Conservation (phyloP, 2,329 filamentous ascomycete species). For the Myriosclerotinia scirpicola region DNA sequence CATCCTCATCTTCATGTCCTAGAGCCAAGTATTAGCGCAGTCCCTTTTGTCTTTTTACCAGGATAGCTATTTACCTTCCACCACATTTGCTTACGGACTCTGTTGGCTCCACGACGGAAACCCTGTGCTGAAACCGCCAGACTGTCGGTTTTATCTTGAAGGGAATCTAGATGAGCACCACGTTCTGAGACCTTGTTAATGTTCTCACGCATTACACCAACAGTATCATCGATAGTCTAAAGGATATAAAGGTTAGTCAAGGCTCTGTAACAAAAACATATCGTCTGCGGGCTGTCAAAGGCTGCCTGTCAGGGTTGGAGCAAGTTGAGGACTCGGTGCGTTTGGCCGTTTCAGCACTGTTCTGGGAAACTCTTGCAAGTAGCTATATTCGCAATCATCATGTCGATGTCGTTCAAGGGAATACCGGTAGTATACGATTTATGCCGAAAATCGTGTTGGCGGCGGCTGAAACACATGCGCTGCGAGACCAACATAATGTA, state of each 20-base stretch:
- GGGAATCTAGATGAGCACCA: slow-evolving; percentile 81
- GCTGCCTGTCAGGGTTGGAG: neutral
- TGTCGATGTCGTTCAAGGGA: neutral
- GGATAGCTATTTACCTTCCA: slow-evolving; percentile 21
- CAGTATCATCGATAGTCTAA: slow-evolving; percentile 96
- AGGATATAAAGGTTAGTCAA: slow-evolving; percentile 29
- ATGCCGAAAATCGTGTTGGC: neutral
- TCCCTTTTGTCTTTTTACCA: neutral
- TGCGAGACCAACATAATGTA: slow-evolving; percentile 22
- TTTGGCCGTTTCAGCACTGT: neutral
- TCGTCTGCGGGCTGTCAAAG: slow-evolving; percentile 3
- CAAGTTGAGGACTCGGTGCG: neutral
- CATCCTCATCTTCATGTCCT: slow-evolving; percentile 85
- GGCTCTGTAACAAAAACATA: slow-evolving; percentile 14
- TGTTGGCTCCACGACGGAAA: slow-evolving; percentile 94
- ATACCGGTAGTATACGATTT: too few species aligned
- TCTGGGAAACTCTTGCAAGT: neutral
- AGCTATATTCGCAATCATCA: neutral
- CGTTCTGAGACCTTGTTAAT: slow-evolving; percentile 95
- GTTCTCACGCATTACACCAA: slow-evolving; percentile 94
- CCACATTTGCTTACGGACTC: slow-evolving; percentile 96
- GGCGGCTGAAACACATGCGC: slow-evolving; percentile 30
- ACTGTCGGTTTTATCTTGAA: slow-evolving; percentile 94
- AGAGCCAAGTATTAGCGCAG: slow-evolving; percentile 10
- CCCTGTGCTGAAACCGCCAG: slow-evolving; percentile 89